phyloP scores from a whole-genome alignment of 768 basidiomycete species.

The Cubamyces lactineus region DNA sequence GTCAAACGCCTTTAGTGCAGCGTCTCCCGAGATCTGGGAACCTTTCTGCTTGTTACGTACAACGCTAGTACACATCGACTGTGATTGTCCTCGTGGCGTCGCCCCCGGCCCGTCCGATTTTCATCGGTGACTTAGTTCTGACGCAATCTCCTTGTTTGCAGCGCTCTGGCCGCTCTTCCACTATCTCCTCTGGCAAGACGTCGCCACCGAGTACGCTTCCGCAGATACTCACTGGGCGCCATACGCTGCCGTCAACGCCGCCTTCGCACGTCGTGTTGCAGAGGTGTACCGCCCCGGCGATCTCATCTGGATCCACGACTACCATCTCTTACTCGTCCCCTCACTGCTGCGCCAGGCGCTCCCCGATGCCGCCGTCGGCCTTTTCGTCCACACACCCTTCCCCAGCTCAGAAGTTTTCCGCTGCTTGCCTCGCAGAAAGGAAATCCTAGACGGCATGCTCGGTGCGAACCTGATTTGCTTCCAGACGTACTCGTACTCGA shows the following conservation, averaged over 20 bases:
- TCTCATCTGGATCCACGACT: slow-evolving; percentile 93
- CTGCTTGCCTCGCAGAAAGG: slow-evolving; percentile 66
- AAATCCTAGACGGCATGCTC: slow-evolving; percentile 97
- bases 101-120: neutral
- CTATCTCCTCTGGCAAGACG: slow-evolving; percentile 97
- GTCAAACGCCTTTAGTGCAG: neutral
- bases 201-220: slow-evolving; percentile 84
- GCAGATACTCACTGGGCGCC: slow-evolving; percentile 83
- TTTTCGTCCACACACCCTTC: slow-evolving; percentile 99
- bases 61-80: neutral
- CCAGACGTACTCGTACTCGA: slow-evolving; percentile 89
- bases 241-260: slow-evolving; percentile 82
- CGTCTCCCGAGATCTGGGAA: slow-evolving; percentile 8
- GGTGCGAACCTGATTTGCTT: slow-evolving; percentile 96
- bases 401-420: slow-evolving; percentile 93
- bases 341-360: slow-evolving; percentile 76
- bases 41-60: slow-evolving; percentile 16
- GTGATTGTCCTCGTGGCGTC: neutral
- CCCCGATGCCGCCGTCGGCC: slow-evolving; percentile 73
- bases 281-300: slow-evolving; percentile 78
- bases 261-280: slow-evolving; percentile 76
- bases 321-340: slow-evolving; percentile 92
- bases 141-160: slow-evolving; percentile 34
- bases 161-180: slow-evolving; percentile 98
- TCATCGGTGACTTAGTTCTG: neutral